Conservation (phyloP, 495 filamentous ascomycete species). For the Xylaria acuta region DNA sequence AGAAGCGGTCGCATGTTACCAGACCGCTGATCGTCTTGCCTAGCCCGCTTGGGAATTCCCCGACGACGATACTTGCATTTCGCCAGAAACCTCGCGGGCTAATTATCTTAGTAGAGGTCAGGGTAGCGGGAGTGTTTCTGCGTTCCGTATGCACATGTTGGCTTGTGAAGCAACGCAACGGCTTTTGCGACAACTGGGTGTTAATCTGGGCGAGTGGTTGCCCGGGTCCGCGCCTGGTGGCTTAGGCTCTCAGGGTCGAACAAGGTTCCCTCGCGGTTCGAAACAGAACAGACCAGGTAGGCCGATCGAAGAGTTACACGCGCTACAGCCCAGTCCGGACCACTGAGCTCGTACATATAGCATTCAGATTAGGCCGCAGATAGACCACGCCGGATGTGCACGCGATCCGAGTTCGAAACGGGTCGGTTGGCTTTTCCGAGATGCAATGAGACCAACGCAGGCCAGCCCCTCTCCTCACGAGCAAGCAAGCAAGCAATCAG, state of each 20-base stretch:
- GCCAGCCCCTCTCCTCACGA: neutral
- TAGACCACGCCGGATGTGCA: neutral
- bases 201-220: neutral
- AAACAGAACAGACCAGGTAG: conserved; percentile 13
- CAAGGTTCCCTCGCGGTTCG: neutral
- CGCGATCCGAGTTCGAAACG: conserved; percentile 20
- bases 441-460: conserved; percentile 22
- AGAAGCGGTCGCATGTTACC: conserved; percentile 27
- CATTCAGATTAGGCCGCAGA: conserved; percentile 23
- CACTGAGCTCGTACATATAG: conserved; percentile 1
- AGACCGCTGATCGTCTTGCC: conserved; percentile 28
- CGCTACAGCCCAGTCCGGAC: conserved; percentile 16
- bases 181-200: neutral
- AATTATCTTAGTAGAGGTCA: conserved; percentile 15
- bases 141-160: too few species aligned
- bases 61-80: conserved; percentile 20
- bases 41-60: conserved; percentile 25
- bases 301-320: conserved; percentile 21
- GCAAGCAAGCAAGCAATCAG: conserved; percentile 6
- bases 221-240: neutral
- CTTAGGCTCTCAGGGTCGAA: neutral
- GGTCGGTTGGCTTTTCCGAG: conserved; percentile 28
- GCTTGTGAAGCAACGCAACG: neutral
- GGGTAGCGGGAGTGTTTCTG: neutral
- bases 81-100: neutral